Evolutionary conservation across 2,329 filamentous ascomycete genomes (phyloP).

Genomic region (Fusarium pilosicola): DNA sequence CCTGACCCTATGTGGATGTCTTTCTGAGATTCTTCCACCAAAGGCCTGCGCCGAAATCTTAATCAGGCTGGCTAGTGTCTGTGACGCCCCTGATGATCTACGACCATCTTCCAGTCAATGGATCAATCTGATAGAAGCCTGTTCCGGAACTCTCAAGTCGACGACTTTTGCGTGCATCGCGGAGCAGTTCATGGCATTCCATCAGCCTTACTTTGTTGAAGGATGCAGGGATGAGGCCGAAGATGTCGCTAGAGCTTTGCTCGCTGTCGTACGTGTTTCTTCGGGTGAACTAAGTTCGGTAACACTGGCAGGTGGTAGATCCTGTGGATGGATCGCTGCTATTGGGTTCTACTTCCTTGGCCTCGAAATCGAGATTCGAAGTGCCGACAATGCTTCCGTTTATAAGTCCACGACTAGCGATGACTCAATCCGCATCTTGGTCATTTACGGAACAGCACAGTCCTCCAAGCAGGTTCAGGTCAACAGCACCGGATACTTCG

Average conservation of each 20-base stretch:
- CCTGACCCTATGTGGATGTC: background rate
- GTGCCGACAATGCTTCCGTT: fast-evolving
- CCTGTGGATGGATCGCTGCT: background rate
- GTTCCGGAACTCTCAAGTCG: background rate
- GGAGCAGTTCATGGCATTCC: background rate
- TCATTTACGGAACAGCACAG: fast-evolving
- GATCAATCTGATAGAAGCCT: background rate
- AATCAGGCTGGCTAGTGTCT: fast-evolving
- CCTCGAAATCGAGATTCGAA: background rate
- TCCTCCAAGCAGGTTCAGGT: fast-evolving
- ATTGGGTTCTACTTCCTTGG: background rate
- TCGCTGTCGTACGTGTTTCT: fast-evolving
- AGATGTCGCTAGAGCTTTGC: fast-evolving
- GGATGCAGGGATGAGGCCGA: fast-evolving
- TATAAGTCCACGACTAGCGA: fast-evolving
- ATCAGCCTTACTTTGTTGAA: fast-evolving
- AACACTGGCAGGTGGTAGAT: background rate
- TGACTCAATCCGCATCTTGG: fast-evolving
- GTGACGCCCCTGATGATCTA: background rate
- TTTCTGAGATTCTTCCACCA: fast-evolving
- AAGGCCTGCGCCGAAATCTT: background rate
- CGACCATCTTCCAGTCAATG: fast-evolving
- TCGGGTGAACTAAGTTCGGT: fast-evolving
- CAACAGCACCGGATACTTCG: fast-evolving
- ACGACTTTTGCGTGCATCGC: fast-evolving